A percentile compares a stretch with the other conserved stretches of the same genome.
Conservation (phyloP, 352 stramenopile species). For the Blastocystis sp. region DNA sequence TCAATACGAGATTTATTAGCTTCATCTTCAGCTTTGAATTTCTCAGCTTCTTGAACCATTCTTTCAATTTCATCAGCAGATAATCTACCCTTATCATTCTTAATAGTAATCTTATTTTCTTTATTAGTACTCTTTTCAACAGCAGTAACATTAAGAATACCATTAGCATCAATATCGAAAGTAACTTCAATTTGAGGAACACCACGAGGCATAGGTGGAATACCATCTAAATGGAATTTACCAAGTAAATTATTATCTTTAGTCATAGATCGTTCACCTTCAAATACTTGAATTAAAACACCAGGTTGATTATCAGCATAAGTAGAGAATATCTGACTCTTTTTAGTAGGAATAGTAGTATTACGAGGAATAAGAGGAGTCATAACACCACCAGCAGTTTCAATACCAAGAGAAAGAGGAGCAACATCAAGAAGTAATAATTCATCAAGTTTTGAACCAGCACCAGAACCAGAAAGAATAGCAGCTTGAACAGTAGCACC, state of each 20-base stretch:
- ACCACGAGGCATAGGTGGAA: conserved; percentile 63
- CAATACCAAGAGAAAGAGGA: conserved; percentile 69
- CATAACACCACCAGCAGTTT: conserved; percentile 68
- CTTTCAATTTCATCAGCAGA: conserved; percentile 69
- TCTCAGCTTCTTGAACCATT: conserved; percentile 70
- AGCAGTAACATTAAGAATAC: conserved; percentile 45
- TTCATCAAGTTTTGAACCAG: conserved; percentile 47
- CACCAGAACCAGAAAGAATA: conserved; percentile 21
- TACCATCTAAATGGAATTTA: conserved; percentile 64
- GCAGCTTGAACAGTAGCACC: conserved; percentile 64
- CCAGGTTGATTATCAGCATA: conserved; percentile 65
- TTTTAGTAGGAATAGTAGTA: conserved; percentile 64
- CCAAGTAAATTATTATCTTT: conserved; percentile 76
- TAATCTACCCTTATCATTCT: conserved; percentile 69
- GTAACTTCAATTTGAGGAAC: conserved; percentile 71
- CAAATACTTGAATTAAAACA: conserved; percentile 72
- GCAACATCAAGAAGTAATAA: conserved; percentile 83
- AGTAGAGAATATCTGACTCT: conserved; percentile 71
- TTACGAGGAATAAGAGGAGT: conserved; percentile 67
- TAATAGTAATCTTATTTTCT: conserved; percentile 77
- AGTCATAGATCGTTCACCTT: conserved; percentile 69
- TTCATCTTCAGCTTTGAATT: conserved; percentile 69
- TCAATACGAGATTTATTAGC: conserved; percentile 51
- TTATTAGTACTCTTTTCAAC: conserved; percentile 59
- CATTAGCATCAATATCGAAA: conserved; percentile 62